Conservation (phyloP, 768 basidiomycete species). For the Lactarius akahatsu region DNA sequence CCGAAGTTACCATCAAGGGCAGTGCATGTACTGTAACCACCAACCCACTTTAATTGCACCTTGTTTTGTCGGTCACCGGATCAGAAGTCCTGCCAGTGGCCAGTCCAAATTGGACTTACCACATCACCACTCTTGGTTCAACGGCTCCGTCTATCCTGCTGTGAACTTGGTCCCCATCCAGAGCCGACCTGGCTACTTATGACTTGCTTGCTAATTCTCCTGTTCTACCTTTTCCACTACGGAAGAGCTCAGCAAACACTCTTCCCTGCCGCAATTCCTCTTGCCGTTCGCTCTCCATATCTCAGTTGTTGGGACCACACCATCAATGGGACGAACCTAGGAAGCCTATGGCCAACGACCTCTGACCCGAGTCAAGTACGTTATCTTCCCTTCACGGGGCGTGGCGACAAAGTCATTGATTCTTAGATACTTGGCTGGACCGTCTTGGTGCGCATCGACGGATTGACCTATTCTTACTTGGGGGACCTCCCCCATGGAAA, state of each 20-base stretch:
- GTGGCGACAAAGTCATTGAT: neutral
- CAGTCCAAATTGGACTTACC: neutral
- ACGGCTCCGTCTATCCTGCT: neutral
- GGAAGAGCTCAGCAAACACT: constrained; percentile 20
- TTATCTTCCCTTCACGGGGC: neutral
- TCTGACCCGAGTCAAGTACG: neutral
- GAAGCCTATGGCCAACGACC: constrained; percentile 29
- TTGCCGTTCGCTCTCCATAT: constrained; percentile 35
- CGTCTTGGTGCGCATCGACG: constrained; percentile 20
- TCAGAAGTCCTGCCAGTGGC: neutral
- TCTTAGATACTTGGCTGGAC: constrained; percentile 25
- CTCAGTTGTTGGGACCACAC: constrained; percentile 29
- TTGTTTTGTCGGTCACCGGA: neutral
- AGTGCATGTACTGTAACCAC: no score
- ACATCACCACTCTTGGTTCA: neutral
- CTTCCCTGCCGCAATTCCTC: constrained; percentile 32
- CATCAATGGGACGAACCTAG: constrained; percentile 8
- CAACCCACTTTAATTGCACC: no score
- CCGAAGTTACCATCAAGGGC: no score
- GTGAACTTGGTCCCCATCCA: neutral
- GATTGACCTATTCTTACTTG: constrained; percentile 27
- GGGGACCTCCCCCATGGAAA: constrained; percentile 10
- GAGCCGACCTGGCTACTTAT: neutral
- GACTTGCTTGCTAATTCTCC: constrained; percentile 3
- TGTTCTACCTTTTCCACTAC: neutral